phyloP scores from a whole-genome alignment of 1,284 basidiomycete species.

The Veloboletus limbatus region DNA sequence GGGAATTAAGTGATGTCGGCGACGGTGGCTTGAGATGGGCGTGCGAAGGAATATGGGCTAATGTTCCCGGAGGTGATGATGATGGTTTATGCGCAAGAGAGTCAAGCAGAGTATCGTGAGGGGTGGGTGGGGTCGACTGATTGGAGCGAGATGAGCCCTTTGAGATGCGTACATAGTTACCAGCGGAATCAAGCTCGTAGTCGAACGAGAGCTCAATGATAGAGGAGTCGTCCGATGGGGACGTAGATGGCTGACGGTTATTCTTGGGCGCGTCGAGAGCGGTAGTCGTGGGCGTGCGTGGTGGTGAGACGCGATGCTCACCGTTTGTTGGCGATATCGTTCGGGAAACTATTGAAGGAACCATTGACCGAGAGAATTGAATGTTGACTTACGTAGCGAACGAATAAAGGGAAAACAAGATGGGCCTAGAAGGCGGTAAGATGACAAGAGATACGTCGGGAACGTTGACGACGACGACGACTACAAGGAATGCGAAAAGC shows the following conservation, averaged over 20 bases:
- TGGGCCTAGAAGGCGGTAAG: background rate
- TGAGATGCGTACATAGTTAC: constrained; percentile 56
- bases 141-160: constrained; percentile 38
- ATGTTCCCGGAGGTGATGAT: constrained; percentile 25
- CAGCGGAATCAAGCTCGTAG: constrained; percentile 58
- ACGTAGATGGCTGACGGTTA: constrained; percentile 37
- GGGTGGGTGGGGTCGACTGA: constrained; percentile 40
- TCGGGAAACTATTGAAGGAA: constrained; percentile 21
- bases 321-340: constrained; percentile 33
- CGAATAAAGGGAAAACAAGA: background rate
- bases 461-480: constrained; percentile 16
- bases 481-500: constrained; percentile 13
- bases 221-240: constrained; percentile 56
- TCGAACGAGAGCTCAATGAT: constrained; percentile 71
- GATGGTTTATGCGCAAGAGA: constrained; percentile 22
- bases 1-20: constrained; percentile 37
- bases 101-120: constrained; percentile 30
- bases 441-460: constrained; percentile 19
- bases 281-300: constrained; percentile 28
- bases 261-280: constrained; percentile 32
- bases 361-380: constrained; percentile 17
- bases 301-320: constrained; percentile 33
- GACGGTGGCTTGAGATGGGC: constrained; percentile 31
- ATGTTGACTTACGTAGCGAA: constrained; percentile 16
- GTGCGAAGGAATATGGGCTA: constrained; percentile 21